Evolutionary conservation across 2,329 filamentous ascomycete species (phyloP).

Genomic region (Calonectria hawksworthii): DNA sequence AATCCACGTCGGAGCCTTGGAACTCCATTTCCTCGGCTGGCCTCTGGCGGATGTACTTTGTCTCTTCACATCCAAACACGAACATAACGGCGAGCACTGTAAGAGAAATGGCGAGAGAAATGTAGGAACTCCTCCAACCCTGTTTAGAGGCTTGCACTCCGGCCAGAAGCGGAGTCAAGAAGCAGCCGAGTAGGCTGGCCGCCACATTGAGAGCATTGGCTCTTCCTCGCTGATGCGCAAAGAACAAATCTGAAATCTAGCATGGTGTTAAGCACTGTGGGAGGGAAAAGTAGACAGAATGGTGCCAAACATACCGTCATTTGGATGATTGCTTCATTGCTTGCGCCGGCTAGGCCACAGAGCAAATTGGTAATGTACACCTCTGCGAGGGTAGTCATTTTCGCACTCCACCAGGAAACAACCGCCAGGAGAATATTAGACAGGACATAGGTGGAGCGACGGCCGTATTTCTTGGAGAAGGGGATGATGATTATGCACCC

Average conservation of each 20-base stretch:
- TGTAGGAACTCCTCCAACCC: not conserved
- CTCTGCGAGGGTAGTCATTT: slow-evolving; percentile 36
- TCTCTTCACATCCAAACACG: not conserved
- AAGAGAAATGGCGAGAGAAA: not conserved
- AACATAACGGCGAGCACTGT: not conserved
- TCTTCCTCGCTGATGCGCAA: slow-evolving; percentile 46
- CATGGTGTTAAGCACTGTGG: not conserved
- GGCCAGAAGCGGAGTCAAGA: not conserved
- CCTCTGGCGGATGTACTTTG: not conserved
- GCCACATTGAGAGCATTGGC: slow-evolving; percentile 47
- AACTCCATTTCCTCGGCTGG: not conserved
- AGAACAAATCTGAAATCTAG: slow-evolving; percentile 48
- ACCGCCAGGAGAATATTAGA: slow-evolving; percentile 37
- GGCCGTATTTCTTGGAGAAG: slow-evolving; percentile 48
- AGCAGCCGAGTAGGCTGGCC: slow-evolving; percentile 14
- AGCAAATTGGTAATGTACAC: slow-evolving; percentile 43
- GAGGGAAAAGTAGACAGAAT: not conserved
- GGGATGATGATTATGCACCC: slow-evolving; percentile 50
- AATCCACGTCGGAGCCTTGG: not conserved
- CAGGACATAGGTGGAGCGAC: slow-evolving; percentile 45
- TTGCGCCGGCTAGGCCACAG: slow-evolving; percentile 50
- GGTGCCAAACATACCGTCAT: slow-evolving; percentile 46
- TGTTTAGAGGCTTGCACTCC: not conserved
- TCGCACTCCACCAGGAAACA: slow-evolving; percentile 37
- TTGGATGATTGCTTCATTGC: slow-evolving; percentile 53